A percentile compares a stretch with the other conserved stretches of the same genome.
Conservation (phyloP, 768 basidiomycete genomes). For the Suillus subalutaceus region DNA sequence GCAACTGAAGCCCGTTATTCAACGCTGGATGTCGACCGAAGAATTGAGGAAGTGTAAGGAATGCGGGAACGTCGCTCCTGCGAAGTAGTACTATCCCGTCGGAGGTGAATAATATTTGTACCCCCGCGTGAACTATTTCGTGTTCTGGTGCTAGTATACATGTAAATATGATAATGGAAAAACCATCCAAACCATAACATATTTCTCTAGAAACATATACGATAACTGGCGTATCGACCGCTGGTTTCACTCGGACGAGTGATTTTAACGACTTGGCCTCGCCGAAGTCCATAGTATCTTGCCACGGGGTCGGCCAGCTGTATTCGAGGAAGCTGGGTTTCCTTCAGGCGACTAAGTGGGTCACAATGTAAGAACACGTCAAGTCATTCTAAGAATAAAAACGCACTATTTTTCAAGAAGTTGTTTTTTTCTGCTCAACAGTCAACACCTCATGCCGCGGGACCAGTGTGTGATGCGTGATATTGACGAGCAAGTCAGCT, state of each 20-base stretch:
- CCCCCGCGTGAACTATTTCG: background rate
- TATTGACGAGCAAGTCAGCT: conserved; percentile 95
- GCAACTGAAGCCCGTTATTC: conserved; percentile 90
- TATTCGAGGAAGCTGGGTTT: conserved; percentile 96
- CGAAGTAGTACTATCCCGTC: conserved; percentile 44
- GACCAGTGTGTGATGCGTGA: conserved; percentile 93
- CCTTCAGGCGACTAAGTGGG: conserved; percentile 82
- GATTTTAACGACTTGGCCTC: conserved; percentile 98
- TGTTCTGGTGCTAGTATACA: conserved; percentile 5
- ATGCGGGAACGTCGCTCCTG: conserved; percentile 67
- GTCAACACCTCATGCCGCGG: conserved; percentile 90
- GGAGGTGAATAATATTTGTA: conserved; percentile 7
- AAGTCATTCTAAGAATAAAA: conserved; percentile 9
- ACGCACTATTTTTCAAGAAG: conserved; percentile 93
- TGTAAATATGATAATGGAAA: conserved; percentile 8
- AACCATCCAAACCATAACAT: conserved; percentile 1
- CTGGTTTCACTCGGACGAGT: conserved; percentile 96
- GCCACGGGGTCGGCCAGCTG: conserved; percentile 98
- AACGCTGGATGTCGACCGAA: conserved; percentile 75
- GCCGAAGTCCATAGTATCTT: conserved; percentile 92
- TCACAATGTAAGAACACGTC: conserved; percentile 9
- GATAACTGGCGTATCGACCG: conserved; percentile 91
- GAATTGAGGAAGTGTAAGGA: conserved; percentile 66
- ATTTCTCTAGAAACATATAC: conserved; percentile 73
- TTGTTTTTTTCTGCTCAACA: conserved; percentile 81